These are phyloP conservation scores for Plasmodium inui DNA, from an alignment of 169 alveolate genomes.

Conservation along the genomic window DNA sequence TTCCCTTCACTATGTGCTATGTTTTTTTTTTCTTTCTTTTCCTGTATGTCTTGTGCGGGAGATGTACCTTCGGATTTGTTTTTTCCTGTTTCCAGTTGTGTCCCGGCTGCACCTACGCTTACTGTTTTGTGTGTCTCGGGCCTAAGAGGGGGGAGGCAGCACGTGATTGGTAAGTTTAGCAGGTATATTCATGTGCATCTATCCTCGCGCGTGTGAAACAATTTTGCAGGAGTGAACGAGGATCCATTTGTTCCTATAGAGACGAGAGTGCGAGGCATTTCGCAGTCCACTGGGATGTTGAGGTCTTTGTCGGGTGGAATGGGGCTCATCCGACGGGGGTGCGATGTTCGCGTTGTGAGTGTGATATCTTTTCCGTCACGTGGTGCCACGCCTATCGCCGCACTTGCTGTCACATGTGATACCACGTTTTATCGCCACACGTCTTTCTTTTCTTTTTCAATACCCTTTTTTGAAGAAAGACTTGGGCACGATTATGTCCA, in stretches of 20 bases:
- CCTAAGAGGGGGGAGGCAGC: not conserved
- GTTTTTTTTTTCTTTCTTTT: not conserved
- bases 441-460: not conserved
- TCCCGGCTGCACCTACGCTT: not conserved
- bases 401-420: not conserved
- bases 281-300: not conserved
- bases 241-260: not conserved
- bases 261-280: not conserved
- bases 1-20: not conserved
- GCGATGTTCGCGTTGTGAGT: not conserved
- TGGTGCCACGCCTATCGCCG: not conserved
- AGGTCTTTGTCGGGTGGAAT: no score
- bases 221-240: not conserved
- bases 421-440: not conserved
- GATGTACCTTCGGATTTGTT: not conserved
- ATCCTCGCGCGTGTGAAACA: not conserved
- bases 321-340: no score
- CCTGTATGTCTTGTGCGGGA: not conserved
- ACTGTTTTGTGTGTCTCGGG: not conserved
- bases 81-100: not conserved
- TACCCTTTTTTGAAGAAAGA: conserved; percentile 38
- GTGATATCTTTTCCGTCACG: not conserved
- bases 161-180: not conserved
- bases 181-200: not conserved
- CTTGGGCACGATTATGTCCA: conserved; percentile 30